Percentiles rank a stretch among this genome's conserved stretches.
These are phyloP conservation scores for Beauveria scarabaeidicola DNA, from an alignment of 2,329 filamentous ascomycete species.

Conservation along the genomic window DNA sequence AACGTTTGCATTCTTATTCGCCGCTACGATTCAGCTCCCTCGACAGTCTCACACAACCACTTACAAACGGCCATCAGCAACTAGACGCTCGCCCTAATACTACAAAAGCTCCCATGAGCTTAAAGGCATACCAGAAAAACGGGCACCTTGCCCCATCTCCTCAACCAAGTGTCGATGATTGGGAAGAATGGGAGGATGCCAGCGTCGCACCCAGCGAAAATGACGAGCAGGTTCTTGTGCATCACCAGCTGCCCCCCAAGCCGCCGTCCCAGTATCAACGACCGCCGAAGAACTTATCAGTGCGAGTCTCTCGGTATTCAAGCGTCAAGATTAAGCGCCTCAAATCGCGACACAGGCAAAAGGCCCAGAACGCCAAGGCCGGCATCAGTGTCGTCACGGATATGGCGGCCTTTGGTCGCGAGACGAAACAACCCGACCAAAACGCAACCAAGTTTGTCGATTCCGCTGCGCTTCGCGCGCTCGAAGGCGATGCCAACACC, in stretches of 20 bases:
- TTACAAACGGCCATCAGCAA: neutral
- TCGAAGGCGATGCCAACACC: slow-evolving; percentile 47
- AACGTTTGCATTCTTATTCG: neutral
- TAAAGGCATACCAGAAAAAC: slow-evolving; percentile 13
- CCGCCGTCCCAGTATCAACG: neutral
- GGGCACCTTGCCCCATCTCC: slow-evolving; percentile 12
- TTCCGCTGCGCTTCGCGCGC: slow-evolving; percentile 48
- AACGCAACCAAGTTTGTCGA: slow-evolving; percentile 45
- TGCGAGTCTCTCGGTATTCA: slow-evolving; percentile 28
- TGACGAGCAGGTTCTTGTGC: slow-evolving; percentile 27
- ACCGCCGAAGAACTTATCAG: slow-evolving; percentile 8
- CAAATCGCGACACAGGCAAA: slow-evolving; percentile 54
- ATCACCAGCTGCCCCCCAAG: neutral
- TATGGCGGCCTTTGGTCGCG: slow-evolving; percentile 45
- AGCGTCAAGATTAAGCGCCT: slow-evolving; percentile 35
- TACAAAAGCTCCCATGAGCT: neutral
- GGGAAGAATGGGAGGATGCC: slow-evolving; percentile 48
- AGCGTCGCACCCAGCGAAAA: slow-evolving; percentile 33
- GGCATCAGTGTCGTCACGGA: slow-evolving; percentile 64
- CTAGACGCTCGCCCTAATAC: slow-evolving; percentile 1
- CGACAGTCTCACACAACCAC: neutral
- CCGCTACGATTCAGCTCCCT: neutral
- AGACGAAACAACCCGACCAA: slow-evolving; percentile 22
- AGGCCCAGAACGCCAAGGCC: slow-evolving; percentile 49
- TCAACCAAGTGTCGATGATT: slow-evolving; percentile 30